Percentiles rank a stretch among this genome's conserved stretches.
Conservation (phyloP, 179 eudicot genomes). For the Silene vulgaris region DNA sequence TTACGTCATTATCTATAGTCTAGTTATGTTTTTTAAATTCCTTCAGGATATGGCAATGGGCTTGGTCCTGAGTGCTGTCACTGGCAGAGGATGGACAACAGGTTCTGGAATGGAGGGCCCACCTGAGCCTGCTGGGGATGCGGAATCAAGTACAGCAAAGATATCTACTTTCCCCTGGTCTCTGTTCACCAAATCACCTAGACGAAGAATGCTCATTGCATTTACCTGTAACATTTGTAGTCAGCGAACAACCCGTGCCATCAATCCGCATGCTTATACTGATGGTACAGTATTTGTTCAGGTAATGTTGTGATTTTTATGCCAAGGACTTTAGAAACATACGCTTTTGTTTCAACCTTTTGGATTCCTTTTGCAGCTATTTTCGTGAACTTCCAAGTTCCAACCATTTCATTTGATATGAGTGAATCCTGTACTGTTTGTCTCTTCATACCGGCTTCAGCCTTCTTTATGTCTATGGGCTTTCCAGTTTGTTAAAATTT, state of each 20-base stretch:
- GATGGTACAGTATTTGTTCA: conserved; percentile 95
- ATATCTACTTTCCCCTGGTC: conserved; percentile 98
- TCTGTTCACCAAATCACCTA: conserved; percentile 87
- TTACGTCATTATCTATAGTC: conserved; percentile 1
- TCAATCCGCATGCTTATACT: conserved; percentile 92
- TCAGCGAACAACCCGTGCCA: conserved; percentile 92
- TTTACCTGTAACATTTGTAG: conserved; percentile 89
- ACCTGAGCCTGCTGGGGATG: conserved; percentile 60
- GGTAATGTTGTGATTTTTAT: conserved; percentile 34
- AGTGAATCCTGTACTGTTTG: background rate
- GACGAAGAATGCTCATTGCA: conserved; percentile 89
- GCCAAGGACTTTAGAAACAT: background rate
- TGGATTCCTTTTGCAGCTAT: background rate
- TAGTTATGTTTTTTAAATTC: background rate
- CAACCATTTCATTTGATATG: background rate
- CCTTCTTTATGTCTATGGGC: background rate
- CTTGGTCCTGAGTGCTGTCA: conserved; percentile 76
- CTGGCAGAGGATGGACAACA: conserved; percentile 94
- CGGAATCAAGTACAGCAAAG: conserved; percentile 49
- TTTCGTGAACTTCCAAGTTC: background rate
- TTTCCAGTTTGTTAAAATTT: background rate
- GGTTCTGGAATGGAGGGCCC: conserved; percentile 99
- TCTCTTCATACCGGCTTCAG: background rate
- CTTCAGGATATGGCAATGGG: conserved; percentile 90
- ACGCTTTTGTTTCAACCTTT: conserved; percentile 1